phyloP scores from a whole-genome alignment of 2,329 filamentous ascomycete genomes.

The Periconia sp. region DNA sequence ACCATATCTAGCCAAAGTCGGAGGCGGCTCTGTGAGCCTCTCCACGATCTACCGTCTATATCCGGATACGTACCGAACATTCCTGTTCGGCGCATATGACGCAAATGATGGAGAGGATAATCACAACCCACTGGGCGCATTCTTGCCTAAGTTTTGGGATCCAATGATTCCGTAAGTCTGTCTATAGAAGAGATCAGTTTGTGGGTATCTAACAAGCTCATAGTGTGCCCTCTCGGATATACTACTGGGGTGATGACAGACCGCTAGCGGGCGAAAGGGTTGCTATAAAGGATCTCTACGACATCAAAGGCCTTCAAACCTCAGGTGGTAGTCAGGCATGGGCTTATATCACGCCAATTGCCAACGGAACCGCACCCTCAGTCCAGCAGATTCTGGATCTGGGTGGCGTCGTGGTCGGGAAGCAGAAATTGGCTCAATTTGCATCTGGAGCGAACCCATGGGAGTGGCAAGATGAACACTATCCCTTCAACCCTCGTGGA shows the following conservation, averaged over 20 bases:
- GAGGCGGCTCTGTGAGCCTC: constrained; percentile 20
- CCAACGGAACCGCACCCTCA: constrained; percentile 27
- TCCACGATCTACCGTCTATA: constrained; percentile 38
- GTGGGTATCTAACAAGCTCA: not conserved
- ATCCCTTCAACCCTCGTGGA: constrained; percentile 52
- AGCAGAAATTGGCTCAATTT: constrained; percentile 60
- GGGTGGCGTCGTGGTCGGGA: constrained; percentile 56
- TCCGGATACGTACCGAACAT: constrained; percentile 34
- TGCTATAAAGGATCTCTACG: constrained; percentile 33
- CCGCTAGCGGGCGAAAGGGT: constrained; percentile 35
- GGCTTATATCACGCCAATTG: constrained; percentile 22
- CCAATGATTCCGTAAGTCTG: constrained; percentile 35
- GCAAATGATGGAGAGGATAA: constrained; percentile 27
- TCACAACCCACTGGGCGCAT: constrained; percentile 29
- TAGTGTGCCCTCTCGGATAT: constrained; percentile 48
- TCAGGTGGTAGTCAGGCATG: constrained; percentile 31
- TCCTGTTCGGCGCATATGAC: constrained; percentile 38
- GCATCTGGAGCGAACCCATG: constrained; percentile 39
- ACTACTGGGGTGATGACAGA: constrained; percentile 41
- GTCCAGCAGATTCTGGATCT: constrained; percentile 32
- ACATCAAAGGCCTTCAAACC: constrained; percentile 32
- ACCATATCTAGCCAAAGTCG: constrained; percentile 32
- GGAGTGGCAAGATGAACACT: constrained; percentile 40
- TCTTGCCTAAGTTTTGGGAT: constrained; percentile 33
- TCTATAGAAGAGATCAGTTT: not conserved